These are phyloP conservation scores for Stephanodiscus triporus DNA, from an alignment of 108 stramenopile species.

Conservation along the genomic window DNA sequence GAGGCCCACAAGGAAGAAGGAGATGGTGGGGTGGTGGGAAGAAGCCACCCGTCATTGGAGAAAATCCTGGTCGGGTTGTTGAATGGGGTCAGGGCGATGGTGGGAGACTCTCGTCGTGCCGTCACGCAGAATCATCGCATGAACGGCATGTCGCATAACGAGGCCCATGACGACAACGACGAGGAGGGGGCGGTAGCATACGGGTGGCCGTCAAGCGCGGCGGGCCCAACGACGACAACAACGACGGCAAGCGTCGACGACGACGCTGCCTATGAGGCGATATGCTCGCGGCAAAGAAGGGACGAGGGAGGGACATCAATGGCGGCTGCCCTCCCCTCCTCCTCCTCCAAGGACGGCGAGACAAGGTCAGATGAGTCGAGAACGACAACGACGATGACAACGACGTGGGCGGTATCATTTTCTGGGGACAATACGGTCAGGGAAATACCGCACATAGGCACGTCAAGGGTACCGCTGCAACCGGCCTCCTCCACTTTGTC, in stretches of 20 bases:
- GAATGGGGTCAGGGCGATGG: no score
- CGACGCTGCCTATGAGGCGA: conserved; percentile 16
- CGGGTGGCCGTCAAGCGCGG: no score
- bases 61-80: no score
- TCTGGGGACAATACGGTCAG: conserved; percentile 20
- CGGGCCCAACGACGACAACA: background rate
- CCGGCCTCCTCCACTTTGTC: conserved; percentile 4
- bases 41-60: no score
- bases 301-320: background rate
- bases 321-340: background rate
- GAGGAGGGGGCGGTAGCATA: no score
- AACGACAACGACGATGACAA: background rate
- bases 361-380: background rate
- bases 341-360: background rate
- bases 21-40: no score
- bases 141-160: background rate
- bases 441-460: conserved; percentile 43
- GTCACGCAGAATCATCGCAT: background rate
- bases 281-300: conserved; percentile 10
- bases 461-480: conserved; percentile 30
- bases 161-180: no score
- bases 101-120: no score
- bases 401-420: conserved; percentile 40
- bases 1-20: no score
- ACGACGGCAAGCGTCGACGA: conserved; percentile 8